These are phyloP conservation scores for Meyerozyma smithsonii DNA, from an alignment of 1,139 yeast species.

Conservation along the genomic window DNA sequence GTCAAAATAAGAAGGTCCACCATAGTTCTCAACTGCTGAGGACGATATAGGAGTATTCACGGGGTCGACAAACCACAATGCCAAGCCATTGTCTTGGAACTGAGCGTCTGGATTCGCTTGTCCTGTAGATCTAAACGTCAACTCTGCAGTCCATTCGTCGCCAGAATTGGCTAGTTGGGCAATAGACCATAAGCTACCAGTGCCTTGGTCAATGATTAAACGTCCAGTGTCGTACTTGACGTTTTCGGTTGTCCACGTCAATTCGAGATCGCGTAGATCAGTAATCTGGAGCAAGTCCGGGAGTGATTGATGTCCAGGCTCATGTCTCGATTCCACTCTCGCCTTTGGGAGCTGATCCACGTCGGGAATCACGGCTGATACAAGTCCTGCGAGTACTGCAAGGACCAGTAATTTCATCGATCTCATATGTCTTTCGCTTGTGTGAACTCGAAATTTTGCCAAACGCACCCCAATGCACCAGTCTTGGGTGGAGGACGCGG, in stretches of 20 bases:
- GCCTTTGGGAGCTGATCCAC: background rate
- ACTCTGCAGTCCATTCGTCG: constrained; percentile 56
- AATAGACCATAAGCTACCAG: constrained; percentile 50
- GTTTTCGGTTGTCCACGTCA: constrained; percentile 29
- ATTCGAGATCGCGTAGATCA: constrained; percentile 18
- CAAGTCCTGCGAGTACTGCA: background rate
- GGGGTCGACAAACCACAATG: constrained; percentile 44
- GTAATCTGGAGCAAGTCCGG: constrained; percentile 28
- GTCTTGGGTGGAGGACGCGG: background rate
- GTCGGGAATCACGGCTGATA: background rate
- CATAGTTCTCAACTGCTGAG: constrained; percentile 30
- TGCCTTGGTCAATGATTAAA: constrained; percentile 30
- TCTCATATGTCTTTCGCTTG: background rate
- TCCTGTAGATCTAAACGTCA: constrained; percentile 58
- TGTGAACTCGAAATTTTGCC: background rate
- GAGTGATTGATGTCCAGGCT: constrained; percentile 25
- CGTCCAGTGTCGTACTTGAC: constrained; percentile 36
- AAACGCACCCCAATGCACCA: background rate
- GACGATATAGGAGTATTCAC: constrained; percentile 19
- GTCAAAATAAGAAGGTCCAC: constrained; percentile 51
- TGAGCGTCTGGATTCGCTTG: constrained; percentile 19
- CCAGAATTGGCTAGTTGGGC: constrained; percentile 24
- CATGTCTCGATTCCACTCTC: constrained; percentile 5
- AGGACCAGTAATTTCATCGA: background rate
- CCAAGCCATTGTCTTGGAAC: constrained; percentile 42